phyloP scores from a whole-genome alignment of 345 rosid genomes.

The Hypericum perforatum region DNA sequence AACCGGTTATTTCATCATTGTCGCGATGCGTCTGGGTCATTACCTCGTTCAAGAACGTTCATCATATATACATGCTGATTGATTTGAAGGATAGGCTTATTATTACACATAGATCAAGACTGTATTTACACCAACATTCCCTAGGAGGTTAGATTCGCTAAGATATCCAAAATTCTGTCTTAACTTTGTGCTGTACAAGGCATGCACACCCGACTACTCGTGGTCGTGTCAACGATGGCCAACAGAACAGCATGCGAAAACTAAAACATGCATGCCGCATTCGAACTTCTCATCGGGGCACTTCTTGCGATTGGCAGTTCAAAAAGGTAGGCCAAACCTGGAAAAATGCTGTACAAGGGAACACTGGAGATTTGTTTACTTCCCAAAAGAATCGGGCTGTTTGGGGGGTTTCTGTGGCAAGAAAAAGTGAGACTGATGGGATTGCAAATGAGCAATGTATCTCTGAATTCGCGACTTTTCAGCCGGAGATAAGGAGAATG shows the following conservation, averaged over 20 bases:
- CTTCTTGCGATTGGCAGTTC: too few relatives aligned
- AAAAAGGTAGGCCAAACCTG: too few relatives aligned
- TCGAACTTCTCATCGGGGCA: constrained; percentile 10
- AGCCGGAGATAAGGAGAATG: constrained; percentile 37
- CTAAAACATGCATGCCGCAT: constrained; percentile 11
- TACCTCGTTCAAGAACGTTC: too few relatives aligned
- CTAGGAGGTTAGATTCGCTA: too few relatives aligned
- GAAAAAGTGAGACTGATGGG: constrained; percentile 35
- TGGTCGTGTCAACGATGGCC: constrained; percentile 4
- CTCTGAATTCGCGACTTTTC: constrained; percentile 40
- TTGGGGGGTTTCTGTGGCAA: constrained; percentile 10
- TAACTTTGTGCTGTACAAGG: background rate
- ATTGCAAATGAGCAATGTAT: constrained; percentile 48
- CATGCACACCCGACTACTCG: background rate
- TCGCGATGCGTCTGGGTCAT: too few relatives aligned
- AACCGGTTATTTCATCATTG: too few relatives aligned
- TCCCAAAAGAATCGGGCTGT: constrained; percentile 7
- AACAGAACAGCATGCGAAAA: constrained; percentile 8
- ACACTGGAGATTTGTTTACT: constrained; percentile 11
- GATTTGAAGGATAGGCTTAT: too few relatives aligned
- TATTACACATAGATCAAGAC: too few relatives aligned
- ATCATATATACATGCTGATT: too few relatives aligned
- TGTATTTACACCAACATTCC: too few relatives aligned
- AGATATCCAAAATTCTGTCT: too few relatives aligned
- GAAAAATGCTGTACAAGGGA: too few relatives aligned